A percentile compares a stretch with the other conserved stretches of the same genome.
Evolutionary conservation across 345 rosid genomes (phyloP).

Genomic region (Populus simonii): DNA sequence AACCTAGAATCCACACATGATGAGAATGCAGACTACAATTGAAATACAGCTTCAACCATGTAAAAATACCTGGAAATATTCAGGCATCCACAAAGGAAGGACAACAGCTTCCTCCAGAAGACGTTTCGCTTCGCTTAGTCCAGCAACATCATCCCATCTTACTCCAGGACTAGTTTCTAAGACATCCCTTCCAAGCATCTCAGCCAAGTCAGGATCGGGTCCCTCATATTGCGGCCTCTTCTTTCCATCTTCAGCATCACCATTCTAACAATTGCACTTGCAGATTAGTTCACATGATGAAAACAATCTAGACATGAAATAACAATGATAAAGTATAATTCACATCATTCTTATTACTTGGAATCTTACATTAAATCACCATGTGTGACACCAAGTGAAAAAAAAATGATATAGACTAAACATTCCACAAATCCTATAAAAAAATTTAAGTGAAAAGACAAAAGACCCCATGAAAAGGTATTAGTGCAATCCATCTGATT

Average conservation of each 20-base stretch:
- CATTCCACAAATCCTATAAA: background rate
- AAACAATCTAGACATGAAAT: background rate
- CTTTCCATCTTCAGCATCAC: conserved; percentile 91
- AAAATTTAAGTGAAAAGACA: background rate
- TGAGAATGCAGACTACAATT: background rate
- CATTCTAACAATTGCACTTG: conserved; percentile 53
- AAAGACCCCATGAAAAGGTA: background rate
- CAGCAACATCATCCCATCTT: conserved; percentile 99
- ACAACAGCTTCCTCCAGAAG: conserved; percentile 99
- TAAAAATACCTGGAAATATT: conserved; percentile 85
- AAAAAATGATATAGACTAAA: background rate
- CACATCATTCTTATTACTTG: background rate
- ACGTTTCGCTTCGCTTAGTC: conserved; percentile 92
- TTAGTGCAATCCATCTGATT: background rate
- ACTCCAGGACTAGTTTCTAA: conserved; percentile 96
- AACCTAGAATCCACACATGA: background rate
- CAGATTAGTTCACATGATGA: conserved; percentile 13
- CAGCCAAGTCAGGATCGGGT: conserved; percentile 97
- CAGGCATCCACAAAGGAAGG: conserved; percentile 99
- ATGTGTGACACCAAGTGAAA: background rate
- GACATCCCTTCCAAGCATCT: conserved; percentile 98
- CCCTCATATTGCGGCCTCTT: conserved; percentile 88
- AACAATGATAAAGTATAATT: background rate
- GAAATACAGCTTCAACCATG: conserved; percentile 11
- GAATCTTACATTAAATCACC: background rate